Evolutionary conservation across 495 filamentous ascomycete species (phyloP), one percentile per base, ranked within the genome.

Genomic region (Tricharina praecox): DNA sequence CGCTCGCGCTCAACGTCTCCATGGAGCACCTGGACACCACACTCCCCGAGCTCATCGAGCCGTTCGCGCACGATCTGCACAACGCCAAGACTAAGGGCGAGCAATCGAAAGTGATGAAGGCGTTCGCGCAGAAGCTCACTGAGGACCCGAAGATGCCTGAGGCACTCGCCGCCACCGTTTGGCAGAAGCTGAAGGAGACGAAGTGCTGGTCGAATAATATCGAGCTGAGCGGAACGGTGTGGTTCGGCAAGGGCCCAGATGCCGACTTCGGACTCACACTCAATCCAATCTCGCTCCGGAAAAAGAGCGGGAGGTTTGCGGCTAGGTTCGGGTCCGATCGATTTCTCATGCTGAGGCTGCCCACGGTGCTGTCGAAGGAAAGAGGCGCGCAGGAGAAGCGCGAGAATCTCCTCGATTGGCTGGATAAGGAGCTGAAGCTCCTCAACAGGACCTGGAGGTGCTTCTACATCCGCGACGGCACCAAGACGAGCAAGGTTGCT

Each of bases 311-410:
- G 34, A 47, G 54, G 1, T 61, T 57, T 24, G 59, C 47, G n/a
- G 41, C 47, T 10, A 30, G 53, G 19, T 61, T 61, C 24, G 58
- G 58, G 19, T 50, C 58, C 8, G 58, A 61, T 34, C 44, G 58
- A 18, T 61, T 61, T 46, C 46, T 61, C 7, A 52, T 44, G 13
- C 48, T 61, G 8, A 23, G 26, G 8, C 44, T 61, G 20, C 56
- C 58, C 9, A 15, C 32, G 1, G 33, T 56, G 33, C 23, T 36
- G 3, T 19, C 16, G 15, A 26, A 41, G 26, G 5, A 47, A 49
- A 15, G 15, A 36, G 2, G n/a, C 24, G 45, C 13, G 20, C 19
- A 43, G 25, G 21, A 11, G 23, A 33, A 24, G 18, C 23, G 26
- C 1, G 3, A 20, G 23, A 9, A 23, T 11, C 39, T 56, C 4